These are phyloP conservation scores for Beauveria bassiana DNA, from an alignment of 2,329 filamentous ascomycete species.

Conservation along the genomic window DNA sequence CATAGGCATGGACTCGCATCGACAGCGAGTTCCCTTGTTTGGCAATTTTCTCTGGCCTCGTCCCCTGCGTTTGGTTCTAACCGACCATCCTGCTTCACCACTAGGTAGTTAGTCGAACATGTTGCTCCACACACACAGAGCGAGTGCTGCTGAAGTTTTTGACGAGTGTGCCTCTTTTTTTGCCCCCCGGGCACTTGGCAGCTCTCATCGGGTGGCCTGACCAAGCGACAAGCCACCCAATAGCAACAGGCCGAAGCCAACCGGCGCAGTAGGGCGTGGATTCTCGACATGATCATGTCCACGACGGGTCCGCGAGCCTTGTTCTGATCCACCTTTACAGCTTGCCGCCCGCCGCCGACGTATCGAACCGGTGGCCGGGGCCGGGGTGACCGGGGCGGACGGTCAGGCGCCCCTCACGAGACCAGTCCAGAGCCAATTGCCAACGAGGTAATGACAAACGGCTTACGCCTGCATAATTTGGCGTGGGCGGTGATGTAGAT, in stretches of 20 bases:
- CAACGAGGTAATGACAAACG: neutral
- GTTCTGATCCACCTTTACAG: neutral
- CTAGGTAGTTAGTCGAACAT: neutral
- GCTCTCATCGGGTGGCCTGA: neutral
- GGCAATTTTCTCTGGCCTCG: neutral
- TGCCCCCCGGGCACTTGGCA: constrained; percentile 1
- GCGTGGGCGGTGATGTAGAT: neutral
- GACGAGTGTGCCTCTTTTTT: neutral
- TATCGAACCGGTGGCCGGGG: neutral
- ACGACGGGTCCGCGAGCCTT: constrained; percentile 4
- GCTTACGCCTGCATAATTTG: neutral
- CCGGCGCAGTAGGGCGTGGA: constrained; percentile 8
- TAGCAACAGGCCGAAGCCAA: neutral
- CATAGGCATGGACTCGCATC: neutral
- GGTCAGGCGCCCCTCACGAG: constrained; percentile 1
- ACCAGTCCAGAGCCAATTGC: constrained; percentile 2
- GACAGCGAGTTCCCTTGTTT: neutral
- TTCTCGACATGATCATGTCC: constrained; percentile 1
- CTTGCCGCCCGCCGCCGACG: constrained; percentile 1
- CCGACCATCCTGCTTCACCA: neutral
- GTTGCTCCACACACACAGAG: constrained; percentile 2
- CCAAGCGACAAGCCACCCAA: neutral
- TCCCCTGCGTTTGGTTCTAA: neutral
- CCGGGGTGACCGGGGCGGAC: neutral
- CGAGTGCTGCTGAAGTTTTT: neutral